A percentile compares a stretch with the other conserved stretches of the same genome.
phyloP scores from a whole-genome alignment of 768 basidiomycete genomes.

The Mycena leptocephala region DNA sequence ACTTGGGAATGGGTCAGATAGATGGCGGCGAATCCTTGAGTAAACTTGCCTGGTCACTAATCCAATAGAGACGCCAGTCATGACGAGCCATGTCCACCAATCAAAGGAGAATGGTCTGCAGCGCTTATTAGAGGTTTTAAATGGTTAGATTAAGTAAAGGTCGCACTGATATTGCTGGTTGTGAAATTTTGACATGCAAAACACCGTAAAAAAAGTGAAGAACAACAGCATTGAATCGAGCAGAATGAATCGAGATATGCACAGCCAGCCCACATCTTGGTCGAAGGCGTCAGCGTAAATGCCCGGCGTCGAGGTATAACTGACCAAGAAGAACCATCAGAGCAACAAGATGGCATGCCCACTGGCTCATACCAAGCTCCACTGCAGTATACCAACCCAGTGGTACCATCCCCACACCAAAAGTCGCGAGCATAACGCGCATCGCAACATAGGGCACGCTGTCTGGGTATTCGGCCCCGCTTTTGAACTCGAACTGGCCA shows the following conservation, averaged over 20 bases:
- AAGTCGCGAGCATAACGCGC: conserved; percentile 95
- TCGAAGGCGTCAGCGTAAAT: neutral
- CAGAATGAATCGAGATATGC: conserved; percentile 97
- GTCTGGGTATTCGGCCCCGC: conserved; percentile 88
- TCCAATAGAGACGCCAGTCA: conserved; percentile 96
- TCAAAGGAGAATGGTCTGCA: conserved; percentile 92
- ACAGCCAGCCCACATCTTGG: conserved; percentile 95
- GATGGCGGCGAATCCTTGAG: neutral
- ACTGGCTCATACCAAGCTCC: conserved; percentile 92
- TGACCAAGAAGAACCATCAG: conserved; percentile 94
- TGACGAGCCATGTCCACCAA: conserved; percentile 97
- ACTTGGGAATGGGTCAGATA: conserved; percentile 56
- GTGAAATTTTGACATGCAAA: conserved; percentile 96
- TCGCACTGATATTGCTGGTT: conserved; percentile 95
- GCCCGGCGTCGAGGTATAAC: conserved; percentile 41
- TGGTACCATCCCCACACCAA: conserved; percentile 96
- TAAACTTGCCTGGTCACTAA: conserved; percentile 86
- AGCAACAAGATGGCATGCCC: conserved; percentile 93
- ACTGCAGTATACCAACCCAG: conserved; percentile 97
- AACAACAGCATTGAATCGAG: conserved; percentile 99
- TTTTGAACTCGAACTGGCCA: conserved; percentile 95
- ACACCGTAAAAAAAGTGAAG: conserved; percentile 98
- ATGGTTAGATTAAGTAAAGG: neutral
- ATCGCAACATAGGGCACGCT: conserved; percentile 94
- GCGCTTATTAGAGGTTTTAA: conserved; percentile 26